Conservation (phyloP, 805 yeast species). For the Sugiyamaella valdiviana region DNA sequence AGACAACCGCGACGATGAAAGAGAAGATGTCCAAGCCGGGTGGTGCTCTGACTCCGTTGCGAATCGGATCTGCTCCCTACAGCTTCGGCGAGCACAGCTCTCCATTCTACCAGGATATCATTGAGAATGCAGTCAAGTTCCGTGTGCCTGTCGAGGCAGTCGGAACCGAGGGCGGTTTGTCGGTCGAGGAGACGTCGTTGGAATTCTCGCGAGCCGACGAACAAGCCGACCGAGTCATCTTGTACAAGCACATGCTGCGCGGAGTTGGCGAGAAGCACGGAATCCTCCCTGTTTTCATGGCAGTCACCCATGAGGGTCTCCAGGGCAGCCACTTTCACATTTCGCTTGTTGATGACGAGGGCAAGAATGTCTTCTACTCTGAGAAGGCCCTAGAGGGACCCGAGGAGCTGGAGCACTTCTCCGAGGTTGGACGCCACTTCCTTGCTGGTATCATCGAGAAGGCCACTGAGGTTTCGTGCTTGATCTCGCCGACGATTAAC, state of each 20-base stretch:
- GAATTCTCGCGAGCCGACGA: background rate
- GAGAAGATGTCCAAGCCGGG: background rate
- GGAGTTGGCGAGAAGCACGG: constrained; percentile 2
- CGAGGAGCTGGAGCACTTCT: background rate
- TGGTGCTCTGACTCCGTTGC: background rate
- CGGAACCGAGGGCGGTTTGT: background rate
- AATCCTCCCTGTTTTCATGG: background rate
- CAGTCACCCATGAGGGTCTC: background rate
- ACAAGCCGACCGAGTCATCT: background rate
- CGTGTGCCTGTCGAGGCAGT: background rate
- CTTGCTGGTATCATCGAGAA: background rate
- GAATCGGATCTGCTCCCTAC: background rate
- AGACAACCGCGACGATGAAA: background rate
- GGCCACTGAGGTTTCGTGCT: background rate
- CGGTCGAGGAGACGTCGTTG: background rate
- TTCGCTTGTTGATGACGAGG: background rate
- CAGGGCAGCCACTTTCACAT: constrained; percentile 1
- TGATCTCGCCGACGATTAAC: background rate
- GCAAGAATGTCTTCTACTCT: background rate
- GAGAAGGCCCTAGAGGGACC: background rate
- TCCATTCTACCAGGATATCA: background rate
- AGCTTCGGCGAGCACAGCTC: background rate
- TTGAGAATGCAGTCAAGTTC: background rate
- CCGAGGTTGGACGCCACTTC: background rate
- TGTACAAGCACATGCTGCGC: background rate